Percentiles rank a stretch among this genome's conserved stretches.
phyloP scores from a whole-genome alignment of 352 stramenopile genomes.

The Pythium dissotocum region DNA sequence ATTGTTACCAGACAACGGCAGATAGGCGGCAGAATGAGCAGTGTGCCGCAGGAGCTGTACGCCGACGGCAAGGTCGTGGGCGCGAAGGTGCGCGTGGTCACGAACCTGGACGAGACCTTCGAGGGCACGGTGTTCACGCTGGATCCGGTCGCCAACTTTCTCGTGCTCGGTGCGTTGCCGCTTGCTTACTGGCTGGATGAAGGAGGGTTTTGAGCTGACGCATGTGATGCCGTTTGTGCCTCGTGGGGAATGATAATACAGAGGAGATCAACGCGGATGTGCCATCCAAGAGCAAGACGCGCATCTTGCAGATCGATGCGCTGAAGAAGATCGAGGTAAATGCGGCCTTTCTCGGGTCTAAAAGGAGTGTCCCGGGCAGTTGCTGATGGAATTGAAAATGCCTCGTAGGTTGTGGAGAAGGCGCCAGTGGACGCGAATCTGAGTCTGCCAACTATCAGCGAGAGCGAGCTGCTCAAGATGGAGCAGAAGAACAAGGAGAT shows the following conservation, averaged over 20 bases:
- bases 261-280: slow-evolving; percentile 51
- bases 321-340: slow-evolving; percentile 65
- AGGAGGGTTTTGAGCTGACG: neutral
- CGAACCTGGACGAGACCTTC: slow-evolving; percentile 44
- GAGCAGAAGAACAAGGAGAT: slow-evolving; percentile 77
- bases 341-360: neutral
- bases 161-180: slow-evolving; percentile 58
- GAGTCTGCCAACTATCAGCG: slow-evolving; percentile 52
- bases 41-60: slow-evolving; percentile 59
- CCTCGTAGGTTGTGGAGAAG: slow-evolving; percentile 44
- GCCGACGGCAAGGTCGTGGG: slow-evolving; percentile 63
- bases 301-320: slow-evolving; percentile 70
- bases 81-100: slow-evolving; percentile 66
- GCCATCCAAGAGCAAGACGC: slow-evolving; percentile 62
- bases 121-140: slow-evolving; percentile 81
- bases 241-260: slow-evolving; percentile 20
- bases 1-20: neutral
- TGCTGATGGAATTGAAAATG: neutral
- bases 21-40: neutral
- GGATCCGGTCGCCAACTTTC: slow-evolving; percentile 75
- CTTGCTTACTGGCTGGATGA: neutral
- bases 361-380: neutral
- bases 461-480: slow-evolving; percentile 71
- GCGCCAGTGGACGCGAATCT: slow-evolving; percentile 46
- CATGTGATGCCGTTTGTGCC: neutral